phyloP scores from a whole-genome alignment of 192 early-diverging fungal genomes.

The Linnemannia elongata region DNA sequence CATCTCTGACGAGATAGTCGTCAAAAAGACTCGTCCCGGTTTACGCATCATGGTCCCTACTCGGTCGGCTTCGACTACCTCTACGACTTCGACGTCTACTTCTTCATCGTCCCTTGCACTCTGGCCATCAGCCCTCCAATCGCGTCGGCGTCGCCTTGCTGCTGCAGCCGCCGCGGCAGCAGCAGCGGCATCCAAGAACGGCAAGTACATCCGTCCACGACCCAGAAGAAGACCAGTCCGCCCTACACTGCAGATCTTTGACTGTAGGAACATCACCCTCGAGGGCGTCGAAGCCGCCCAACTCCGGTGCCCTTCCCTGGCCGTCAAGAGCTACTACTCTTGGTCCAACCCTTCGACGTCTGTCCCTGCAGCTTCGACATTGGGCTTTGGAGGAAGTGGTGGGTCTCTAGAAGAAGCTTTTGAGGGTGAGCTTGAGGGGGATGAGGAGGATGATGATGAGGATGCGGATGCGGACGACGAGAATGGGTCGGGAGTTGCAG shows the following conservation, averaged over 20 bases:
- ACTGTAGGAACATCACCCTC: constrained; percentile 65
- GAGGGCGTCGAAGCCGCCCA: constrained; percentile 58
- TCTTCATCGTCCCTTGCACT: constrained; percentile 33
- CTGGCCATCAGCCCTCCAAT: constrained; percentile 14
- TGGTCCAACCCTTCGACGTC: constrained; percentile 46
- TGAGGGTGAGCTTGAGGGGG: background rate
- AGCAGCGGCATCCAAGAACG: background rate
- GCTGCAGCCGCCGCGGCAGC: background rate
- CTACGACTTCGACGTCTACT: constrained; percentile 20
- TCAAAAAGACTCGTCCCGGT: constrained; percentile 46
- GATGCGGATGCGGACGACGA: constrained; percentile 15
- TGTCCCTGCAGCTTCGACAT: constrained; percentile 4
- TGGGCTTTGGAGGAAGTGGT: constrained; percentile 18
- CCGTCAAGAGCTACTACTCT: constrained; percentile 65
- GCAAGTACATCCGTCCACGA: background rate
- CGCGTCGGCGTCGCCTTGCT: constrained; percentile 16
- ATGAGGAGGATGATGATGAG: constrained; percentile 23
- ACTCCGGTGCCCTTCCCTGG: constrained; percentile 48
- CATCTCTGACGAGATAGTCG: constrained; percentile 43
- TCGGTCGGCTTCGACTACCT: constrained; percentile 18
- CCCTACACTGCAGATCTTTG: constrained; percentile 60
- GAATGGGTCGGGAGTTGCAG: background rate
- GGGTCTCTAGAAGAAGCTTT: background rate
- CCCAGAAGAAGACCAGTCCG: constrained; percentile 18
- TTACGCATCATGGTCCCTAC: constrained; percentile 35